Base-by-base conservation (phyloP, 106 monocot genomes). In the Allium cepa region DNA sequence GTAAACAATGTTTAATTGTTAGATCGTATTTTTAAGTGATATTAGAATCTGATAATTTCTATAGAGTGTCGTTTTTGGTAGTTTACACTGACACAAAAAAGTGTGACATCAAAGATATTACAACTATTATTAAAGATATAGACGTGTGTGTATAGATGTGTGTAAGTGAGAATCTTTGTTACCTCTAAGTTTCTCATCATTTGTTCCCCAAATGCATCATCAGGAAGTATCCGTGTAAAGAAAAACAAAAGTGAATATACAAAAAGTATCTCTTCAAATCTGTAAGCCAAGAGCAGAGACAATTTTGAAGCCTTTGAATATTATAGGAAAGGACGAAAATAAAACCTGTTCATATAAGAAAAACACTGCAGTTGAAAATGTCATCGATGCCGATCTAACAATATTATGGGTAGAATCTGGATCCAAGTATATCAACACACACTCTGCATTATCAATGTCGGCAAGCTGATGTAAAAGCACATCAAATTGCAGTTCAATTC, bases 361-460 rank as follows among this genome's bases (percentile, higher is more conserved):
- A 84, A 97, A 97, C 58, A 92, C 77, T 53, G 92, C 77, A 67
- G 78, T 87, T 46, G 96, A 79, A 71, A 97, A 92, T 62, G 78
- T 87, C 67, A 76, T 76, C 56, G 96, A 83, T 68, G 88, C 80
- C 96, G 92, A 97, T 67, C 75, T 46, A 76, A 87, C 92, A 71
- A 97, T 72, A 51, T 78, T 63, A 70, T 45, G 60, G 51, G 84
- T 84, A 48, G 92, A 88, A 79, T 79, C 76, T 49, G 96, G 88
- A 71, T 97, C 84, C 82, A 97, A 60, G 79, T 97, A 97, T 84
- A 97, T 97, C 56, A 97, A 82, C 61, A 97, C 92, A 71, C 96
- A 97, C 76, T 97, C 96, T 86, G 92, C 92, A 80, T 89, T 73
- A 97, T 97, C 84, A 97, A 92, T 53, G 92, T 97, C 70, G 96